Percentiles rank a stretch among this genome's conserved stretches.
phyloP scores from a whole-genome alignment of 176 grass and related monocot genomes.

The Aegilops bicornis region DNA sequence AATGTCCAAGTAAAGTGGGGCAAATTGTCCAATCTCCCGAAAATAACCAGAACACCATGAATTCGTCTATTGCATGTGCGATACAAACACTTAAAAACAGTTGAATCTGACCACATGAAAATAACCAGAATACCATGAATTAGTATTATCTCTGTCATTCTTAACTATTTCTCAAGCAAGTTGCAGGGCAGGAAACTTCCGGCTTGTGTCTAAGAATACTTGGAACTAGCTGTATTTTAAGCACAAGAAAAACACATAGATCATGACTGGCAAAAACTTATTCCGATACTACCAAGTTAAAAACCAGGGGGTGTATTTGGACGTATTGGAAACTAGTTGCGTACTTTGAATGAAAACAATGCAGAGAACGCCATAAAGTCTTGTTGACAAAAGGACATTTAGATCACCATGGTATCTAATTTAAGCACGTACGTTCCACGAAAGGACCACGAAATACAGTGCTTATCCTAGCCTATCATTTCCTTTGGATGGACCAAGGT shows the following conservation, averaged over 20 bases:
- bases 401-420: not conserved
- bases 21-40: too few relatives aligned
- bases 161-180: conserved; percentile 12
- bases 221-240: conserved; percentile 27
- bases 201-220: conserved; percentile 20
- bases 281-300: not conserved
- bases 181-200: conserved; percentile 6
- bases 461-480: not conserved
- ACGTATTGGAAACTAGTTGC: conserved; percentile 17
- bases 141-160: not conserved
- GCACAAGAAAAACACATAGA: conserved; percentile 23
- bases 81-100: not conserved
- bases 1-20: too few relatives aligned
- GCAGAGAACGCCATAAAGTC: not conserved
- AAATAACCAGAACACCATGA: too few relatives aligned
- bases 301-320: conserved; percentile 4
- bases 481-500: conserved; percentile 20
- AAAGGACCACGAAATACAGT: not conserved
- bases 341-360: conserved; percentile 1
- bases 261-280: not conserved
- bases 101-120: not conserved
- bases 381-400: conserved; percentile 7
- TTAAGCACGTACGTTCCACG: not conserved
- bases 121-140: not conserved
- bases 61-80: too few relatives aligned